Base-by-base conservation (phyloP, 78 protist species). In the Guillardia theta region DNA sequence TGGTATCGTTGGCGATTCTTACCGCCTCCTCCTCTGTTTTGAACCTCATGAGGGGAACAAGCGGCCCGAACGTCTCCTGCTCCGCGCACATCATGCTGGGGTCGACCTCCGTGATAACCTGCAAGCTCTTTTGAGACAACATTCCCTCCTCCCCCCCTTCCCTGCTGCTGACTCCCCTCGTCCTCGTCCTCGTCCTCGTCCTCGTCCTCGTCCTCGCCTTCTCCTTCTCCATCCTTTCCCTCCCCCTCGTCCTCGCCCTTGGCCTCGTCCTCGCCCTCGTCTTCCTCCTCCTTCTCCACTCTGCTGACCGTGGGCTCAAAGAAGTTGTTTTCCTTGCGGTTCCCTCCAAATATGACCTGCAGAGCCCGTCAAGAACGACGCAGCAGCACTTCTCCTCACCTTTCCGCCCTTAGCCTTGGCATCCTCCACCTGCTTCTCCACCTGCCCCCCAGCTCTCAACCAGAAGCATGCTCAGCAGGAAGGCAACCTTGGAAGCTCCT, bases 31-130 rank as follows among this genome's bases (percentile, higher is more conserved):
- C 62, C 12, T 53, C 18, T 53, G 12, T 53, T 53, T 12, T 53
- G 12, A 53, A 53, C 18, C 62, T 21, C 41, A 48, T 95, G 19
- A 95, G n/a, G 19, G 96, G 88, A 0, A 94, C 94, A 0, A 95
- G 37, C 24, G 94, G 96, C 0, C 94, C 96, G 43, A 92, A 95
- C 4, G 88, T 92, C 58, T 92, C 96, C 15, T 44, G 41, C 39
- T 30, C 39, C 39, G 27, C 21, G 70, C 70, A 58, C 39, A 24
- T 24, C 70, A 58, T 58, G 27, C 39, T 27, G 27, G 70, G 70
- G 39, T 58, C 1, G 70, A 58, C 70, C 39, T 58, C 27, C 39
- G 70, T 58, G 27, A 58, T 24, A 8, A 58, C 70, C 58, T 50
- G 39, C 70, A 58, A 0, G 39, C 27, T 6, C 70, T 0, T 6